Conservation (phyloP, 176 grass and related monocot species). For the Ensete glaucum region DNA sequence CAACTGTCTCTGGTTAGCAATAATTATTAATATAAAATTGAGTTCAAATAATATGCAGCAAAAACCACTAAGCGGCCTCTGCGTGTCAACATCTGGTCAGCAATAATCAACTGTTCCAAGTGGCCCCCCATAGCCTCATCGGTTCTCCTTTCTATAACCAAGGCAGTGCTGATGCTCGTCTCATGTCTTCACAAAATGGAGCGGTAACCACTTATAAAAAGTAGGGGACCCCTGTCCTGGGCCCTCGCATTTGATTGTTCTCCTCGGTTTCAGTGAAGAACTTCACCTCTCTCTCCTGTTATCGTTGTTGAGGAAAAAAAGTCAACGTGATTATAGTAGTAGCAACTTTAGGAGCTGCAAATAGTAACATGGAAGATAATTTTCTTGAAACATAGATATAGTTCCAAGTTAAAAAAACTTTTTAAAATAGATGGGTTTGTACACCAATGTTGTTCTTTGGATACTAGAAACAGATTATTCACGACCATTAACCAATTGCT, state of each 20-base stretch:
- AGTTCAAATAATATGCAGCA: not conserved
- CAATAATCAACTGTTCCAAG: not conserved
- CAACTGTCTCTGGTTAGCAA: no score
- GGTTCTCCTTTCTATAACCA: not conserved
- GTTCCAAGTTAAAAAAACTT: no score
- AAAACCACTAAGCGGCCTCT: not conserved
- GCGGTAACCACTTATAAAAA: slow-evolving; percentile 40
- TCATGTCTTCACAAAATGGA: not conserved
- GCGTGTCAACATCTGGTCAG: not conserved
- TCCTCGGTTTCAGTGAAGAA: slow-evolving; percentile 99
- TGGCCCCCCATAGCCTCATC: not conserved
- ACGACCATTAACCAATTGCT: not conserved
- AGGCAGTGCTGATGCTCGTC: not conserved
- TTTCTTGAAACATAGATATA: not conserved
- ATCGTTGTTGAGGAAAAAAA: not conserved
- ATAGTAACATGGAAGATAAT: not conserved
- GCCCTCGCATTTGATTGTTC: slow-evolving; percentile 99
- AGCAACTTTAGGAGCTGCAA: not conserved
- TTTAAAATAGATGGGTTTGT: no score
- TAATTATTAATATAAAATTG: not conserved
- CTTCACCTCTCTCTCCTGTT: slow-evolving; percentile 84
- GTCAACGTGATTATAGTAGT: not conserved
- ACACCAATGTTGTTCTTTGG: not conserved
- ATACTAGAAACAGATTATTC: not conserved
- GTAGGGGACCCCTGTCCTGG: slow-evolving; percentile 82